Percentiles rank a stretch among this genome's conserved stretches.
phyloP scores from a whole-genome alignment of 805 yeast species.

The Blastobotrys chiropterorum region DNA sequence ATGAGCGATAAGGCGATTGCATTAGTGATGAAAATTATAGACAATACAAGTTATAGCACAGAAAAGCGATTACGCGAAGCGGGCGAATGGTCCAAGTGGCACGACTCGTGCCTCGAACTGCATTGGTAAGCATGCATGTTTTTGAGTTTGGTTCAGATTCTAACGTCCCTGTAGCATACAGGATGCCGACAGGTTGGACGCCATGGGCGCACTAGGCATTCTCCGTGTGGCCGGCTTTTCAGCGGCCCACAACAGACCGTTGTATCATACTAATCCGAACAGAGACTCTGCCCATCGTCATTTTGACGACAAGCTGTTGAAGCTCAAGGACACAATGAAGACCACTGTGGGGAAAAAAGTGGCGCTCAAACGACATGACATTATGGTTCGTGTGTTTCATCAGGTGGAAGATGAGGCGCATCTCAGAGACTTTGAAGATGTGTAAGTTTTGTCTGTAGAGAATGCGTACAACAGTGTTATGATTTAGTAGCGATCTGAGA shows the following conservation, averaged over 20 bases:
- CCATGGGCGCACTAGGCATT: conserved; percentile 34
- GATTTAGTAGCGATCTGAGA: too few species aligned
- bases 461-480: too few species aligned
- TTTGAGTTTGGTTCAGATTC: not conserved
- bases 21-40: conserved; percentile 21
- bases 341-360: conserved; percentile 20
- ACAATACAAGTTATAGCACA: conserved; percentile 23
- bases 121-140: conserved; percentile 22
- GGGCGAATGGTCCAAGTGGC: conserved; percentile 29
- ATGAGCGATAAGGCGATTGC: conserved; percentile 13
- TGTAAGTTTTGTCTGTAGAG: too few species aligned
- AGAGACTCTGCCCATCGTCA: conserved; percentile 25
- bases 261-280: conserved; percentile 18
- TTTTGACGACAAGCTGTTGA: conserved; percentile 29
- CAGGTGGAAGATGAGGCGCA: conserved; percentile 14
- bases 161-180: not conserved
- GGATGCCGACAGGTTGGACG: conserved; percentile 36
- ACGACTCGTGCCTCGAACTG: conserved; percentile 26
- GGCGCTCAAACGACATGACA: conserved; percentile 21
- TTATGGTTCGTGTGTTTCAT: conserved; percentile 20
- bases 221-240: conserved; percentile 32
- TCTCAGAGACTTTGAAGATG: not conserved
- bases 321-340: conserved; percentile 24
- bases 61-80: conserved; percentile 23
- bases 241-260: conserved; percentile 24